A percentile compares a stretch with the other conserved stretches of the same genome.
Evolutionary conservation across 805 yeast genomes (phyloP).

Genomic region (Monosporozyma unispora): DNA sequence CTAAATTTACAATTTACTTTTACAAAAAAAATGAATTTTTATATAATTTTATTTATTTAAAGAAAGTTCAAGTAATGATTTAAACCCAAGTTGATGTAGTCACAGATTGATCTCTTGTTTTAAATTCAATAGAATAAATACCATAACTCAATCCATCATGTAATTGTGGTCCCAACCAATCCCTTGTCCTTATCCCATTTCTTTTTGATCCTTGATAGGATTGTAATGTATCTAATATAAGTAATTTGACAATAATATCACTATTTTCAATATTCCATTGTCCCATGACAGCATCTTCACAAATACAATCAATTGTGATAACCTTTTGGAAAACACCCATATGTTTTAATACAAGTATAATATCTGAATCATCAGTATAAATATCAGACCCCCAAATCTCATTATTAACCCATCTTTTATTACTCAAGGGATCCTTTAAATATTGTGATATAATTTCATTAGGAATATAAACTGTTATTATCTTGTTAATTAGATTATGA

Average conservation of each 20-base stretch:
- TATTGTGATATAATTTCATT: constrained; percentile 15
- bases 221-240: constrained; percentile 62
- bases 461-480: constrained; percentile 16
- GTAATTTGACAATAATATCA: constrained; percentile 29
- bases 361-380: constrained; percentile 89
- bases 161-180: constrained; percentile 45
- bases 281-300: constrained; percentile 27
- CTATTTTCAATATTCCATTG: constrained; percentile 16
- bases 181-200: constrained; percentile 63
- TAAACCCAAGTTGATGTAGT: constrained; percentile 5
- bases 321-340: constrained; percentile 57
- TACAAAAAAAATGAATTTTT: no score
- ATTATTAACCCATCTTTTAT: constrained; percentile 38
- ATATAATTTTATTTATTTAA: no score
- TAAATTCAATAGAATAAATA: constrained; percentile 36
- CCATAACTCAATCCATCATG: constrained; percentile 80
- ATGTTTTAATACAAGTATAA: constrained; percentile 66
- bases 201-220: constrained; percentile 56
- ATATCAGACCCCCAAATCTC: constrained; percentile 86
- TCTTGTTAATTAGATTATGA: constrained; percentile 14
- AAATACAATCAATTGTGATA: no score
- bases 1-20: background rate
- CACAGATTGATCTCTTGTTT: constrained; percentile 9
- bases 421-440: constrained; percentile 13
- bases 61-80: no score